A percentile compares a stretch with the other conserved stretches of the same genome.
Evolutionary conservation across 2,329 filamentous ascomycete species (phyloP).

Genomic region (Pseudocercospora pini-densiflorae): DNA sequence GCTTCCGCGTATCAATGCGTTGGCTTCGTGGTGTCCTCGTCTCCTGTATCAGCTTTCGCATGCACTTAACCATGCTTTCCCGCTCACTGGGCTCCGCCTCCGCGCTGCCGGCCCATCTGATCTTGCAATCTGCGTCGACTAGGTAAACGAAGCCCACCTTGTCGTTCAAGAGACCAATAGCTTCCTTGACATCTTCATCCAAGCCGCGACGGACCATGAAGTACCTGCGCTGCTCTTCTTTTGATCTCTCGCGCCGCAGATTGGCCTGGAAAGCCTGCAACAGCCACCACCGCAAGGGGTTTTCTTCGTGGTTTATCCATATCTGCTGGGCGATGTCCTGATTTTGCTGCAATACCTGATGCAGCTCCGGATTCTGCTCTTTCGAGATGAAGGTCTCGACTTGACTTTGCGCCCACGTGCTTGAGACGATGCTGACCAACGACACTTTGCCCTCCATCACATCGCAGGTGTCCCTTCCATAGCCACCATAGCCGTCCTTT

Average conservation of each 20-base stretch:
- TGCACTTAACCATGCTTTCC: slow-evolving; percentile 67
- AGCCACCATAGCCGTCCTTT: slow-evolving; percentile 45
- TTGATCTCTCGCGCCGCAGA: slow-evolving; percentile 52
- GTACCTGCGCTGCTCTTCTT: slow-evolving; percentile 60
- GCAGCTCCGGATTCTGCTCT: slow-evolving; percentile 71
- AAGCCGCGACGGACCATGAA: slow-evolving; percentile 65
- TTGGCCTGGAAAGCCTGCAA: slow-evolving; percentile 56
- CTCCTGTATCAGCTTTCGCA: slow-evolving; percentile 67
- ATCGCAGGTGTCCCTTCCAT: slow-evolving; percentile 71
- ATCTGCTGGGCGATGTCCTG: slow-evolving; percentile 70
- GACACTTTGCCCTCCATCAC: slow-evolving; percentile 70
- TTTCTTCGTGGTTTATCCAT: slow-evolving; percentile 88
- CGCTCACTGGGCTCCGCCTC: slow-evolving; percentile 68
- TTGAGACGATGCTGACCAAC: slow-evolving; percentile 80
- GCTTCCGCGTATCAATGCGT: slow-evolving; percentile 21
- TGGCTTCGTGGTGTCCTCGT: slow-evolving; percentile 31
- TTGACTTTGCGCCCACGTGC: slow-evolving; percentile 84
- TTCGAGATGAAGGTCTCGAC: slow-evolving; percentile 70
- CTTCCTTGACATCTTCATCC: slow-evolving; percentile 60
- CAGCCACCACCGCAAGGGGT: slow-evolving; percentile 66
- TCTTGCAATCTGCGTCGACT: slow-evolving; percentile 82
- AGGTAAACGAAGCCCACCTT: slow-evolving; percentile 96
- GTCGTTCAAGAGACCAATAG: slow-evolving; percentile 75
- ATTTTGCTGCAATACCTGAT: slow-evolving; percentile 61
- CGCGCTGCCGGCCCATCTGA: slow-evolving; percentile 91